phyloP scores from a whole-genome alignment of 2,329 filamentous ascomycete species.

The Tolypocladium amazonense region DNA sequence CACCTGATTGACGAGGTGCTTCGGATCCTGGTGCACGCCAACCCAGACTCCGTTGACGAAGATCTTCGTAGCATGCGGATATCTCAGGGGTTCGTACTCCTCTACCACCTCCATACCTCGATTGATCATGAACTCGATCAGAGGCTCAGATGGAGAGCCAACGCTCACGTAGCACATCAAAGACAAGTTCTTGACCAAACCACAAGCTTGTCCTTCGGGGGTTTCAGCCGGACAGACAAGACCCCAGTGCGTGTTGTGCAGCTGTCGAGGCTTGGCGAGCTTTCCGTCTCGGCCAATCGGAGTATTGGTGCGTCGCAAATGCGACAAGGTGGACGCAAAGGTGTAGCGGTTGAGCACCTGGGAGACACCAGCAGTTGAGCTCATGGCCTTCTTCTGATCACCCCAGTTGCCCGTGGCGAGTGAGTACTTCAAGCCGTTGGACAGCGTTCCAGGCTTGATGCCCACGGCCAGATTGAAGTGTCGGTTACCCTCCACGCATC shows the following conservation, averaged over 20 bases:
- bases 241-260: conserved; percentile 98
- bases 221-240: conserved; percentile 95
- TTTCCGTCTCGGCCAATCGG: conserved; percentile 97
- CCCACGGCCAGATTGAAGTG: conserved; percentile 88
- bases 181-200: conserved; percentile 93
- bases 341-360: conserved; percentile 98
- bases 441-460: conserved; percentile 83
- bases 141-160: conserved; percentile 79
- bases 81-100: conserved; percentile 78
- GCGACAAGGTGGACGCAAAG: conserved; percentile 90
- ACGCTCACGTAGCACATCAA: conserved; percentile 98
- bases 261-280: conserved; percentile 91
- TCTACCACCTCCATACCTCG: conserved; percentile 94
- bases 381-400: conserved; percentile 96
- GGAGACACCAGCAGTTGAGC: conserved; percentile 90
- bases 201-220: conserved; percentile 95
- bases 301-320: conserved; percentile 94
- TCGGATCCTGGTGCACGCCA: conserved; percentile 83
- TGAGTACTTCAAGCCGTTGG: conserved; percentile 92
- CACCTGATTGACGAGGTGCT: conserved; percentile 71
- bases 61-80: conserved; percentile 90
- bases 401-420: conserved; percentile 98
- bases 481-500: conserved; percentile 78
- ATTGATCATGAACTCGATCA: conserved; percentile 92
- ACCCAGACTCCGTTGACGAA: conserved; percentile 99